A percentile compares a stretch with the other conserved stretches of the same genome.
phyloP scores from a whole-genome alignment of 768 basidiomycete genomes.

The Kwoniella europaea region DNA sequence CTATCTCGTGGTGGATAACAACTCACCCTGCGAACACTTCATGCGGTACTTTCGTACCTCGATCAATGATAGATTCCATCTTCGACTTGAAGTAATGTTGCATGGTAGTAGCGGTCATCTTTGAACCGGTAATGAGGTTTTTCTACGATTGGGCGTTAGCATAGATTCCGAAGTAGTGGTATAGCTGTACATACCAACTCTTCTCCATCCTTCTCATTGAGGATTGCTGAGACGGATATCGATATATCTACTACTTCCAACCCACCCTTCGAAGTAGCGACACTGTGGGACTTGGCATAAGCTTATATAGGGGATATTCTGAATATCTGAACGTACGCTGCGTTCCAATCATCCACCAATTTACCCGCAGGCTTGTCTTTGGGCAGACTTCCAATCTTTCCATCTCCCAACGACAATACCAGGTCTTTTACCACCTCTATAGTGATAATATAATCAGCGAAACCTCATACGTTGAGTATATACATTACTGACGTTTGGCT shows the following conservation, averaged over 20 bases:
- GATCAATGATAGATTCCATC: constrained; percentile 87
- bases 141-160: constrained; percentile 63
- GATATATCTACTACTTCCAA: constrained; percentile 81
- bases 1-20: background rate
- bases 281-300: constrained; percentile 20
- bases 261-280: constrained; percentile 65
- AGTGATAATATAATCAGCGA: constrained; percentile 59
- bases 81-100: constrained; percentile 83
- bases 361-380: constrained; percentile 89
- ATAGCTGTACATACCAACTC: constrained; percentile 70
- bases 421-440: constrained; percentile 74
- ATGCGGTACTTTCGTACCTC: constrained; percentile 87
- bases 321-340: constrained; percentile 55
- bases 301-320: too few species aligned
- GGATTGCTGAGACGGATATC: constrained; percentile 72
- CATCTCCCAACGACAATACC: constrained; percentile 61
- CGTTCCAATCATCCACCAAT: constrained; percentile 83
- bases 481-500: constrained; percentile 18
- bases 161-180: background rate
- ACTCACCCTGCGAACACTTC: constrained; percentile 70
- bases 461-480: constrained; percentile 34
- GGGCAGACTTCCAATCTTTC: constrained; percentile 67
- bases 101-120: constrained; percentile 82
- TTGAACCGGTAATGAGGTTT: constrained; percentile 73
- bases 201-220: constrained; percentile 88